Conservation (phyloP, 352 stramenopile genomes). For the Globisporangium spiculum region DNA sequence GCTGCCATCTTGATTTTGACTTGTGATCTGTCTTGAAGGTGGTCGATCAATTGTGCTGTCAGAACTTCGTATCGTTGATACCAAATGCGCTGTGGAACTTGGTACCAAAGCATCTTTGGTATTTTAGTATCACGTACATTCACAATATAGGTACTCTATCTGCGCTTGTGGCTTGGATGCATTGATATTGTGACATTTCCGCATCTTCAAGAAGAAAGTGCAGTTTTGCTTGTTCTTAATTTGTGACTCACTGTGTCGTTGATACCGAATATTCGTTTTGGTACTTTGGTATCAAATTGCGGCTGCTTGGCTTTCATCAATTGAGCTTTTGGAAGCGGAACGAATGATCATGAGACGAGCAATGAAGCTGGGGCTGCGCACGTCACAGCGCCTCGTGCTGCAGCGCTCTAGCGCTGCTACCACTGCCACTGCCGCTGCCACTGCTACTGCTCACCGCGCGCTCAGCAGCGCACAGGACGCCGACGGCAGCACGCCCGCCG, state of each 20-base stretch:
- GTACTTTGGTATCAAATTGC: background rate
- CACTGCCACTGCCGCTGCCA: no score
- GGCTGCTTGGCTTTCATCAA: background rate
- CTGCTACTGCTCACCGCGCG: background rate
- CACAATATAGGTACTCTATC: no score
- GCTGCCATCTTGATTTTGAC: background rate
- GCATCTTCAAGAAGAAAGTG: no score
- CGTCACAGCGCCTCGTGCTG: background rate
- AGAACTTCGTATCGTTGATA: background rate
- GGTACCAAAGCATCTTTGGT: background rate
- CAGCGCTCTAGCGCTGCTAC: background rate
- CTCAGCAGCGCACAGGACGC: background rate
- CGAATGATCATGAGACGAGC: constrained; percentile 13
- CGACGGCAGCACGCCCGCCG: background rate
- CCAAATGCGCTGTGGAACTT: background rate
- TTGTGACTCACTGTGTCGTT: no score
- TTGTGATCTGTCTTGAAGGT: background rate
- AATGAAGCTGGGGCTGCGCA: constrained; percentile 1
- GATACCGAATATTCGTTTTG: background rate
- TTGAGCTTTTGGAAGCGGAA: constrained; percentile 1
- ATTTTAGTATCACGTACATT: background rate
- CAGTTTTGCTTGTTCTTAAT: no score
- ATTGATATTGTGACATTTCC: no score
- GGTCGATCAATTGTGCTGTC: background rate
- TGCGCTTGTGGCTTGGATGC: no score